phyloP scores from a whole-genome alignment of 208 protist genomes.

The Naegleria fowleri region DNA sequence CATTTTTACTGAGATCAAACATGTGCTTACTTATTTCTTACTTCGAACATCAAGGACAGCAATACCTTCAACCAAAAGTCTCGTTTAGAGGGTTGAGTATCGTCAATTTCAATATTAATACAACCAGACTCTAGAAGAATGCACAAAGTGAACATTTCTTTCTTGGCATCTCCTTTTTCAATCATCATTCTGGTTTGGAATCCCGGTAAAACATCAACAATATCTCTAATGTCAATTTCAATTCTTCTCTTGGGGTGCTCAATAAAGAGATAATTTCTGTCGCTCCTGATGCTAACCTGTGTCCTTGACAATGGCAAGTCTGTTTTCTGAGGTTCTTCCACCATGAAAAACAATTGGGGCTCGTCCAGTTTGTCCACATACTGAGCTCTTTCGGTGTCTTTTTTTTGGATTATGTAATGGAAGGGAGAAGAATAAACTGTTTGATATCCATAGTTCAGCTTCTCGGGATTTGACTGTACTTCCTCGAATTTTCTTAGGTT shows the following conservation, averaged over 20 bases:
- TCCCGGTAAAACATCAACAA: neutral
- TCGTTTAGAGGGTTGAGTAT: neutral
- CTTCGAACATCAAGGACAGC: neutral
- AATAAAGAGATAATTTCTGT: neutral
- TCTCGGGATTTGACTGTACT: neutral
- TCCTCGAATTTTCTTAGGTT: neutral
- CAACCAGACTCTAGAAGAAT: neutral
- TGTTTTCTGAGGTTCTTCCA: neutral
- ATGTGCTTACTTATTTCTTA: neutral
- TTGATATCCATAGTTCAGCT: neutral
- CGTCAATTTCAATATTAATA: neutral
- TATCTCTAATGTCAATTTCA: neutral
- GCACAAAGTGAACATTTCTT: neutral
- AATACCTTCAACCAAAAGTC: neutral
- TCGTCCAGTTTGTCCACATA: neutral
- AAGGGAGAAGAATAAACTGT: neutral
- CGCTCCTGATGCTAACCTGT: neutral
- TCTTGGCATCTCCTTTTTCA: neutral
- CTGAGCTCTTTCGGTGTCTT: neutral
- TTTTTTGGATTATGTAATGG: neutral
- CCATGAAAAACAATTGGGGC: neutral
- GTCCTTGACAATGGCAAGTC: neutral
- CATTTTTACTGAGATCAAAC: too few relatives aligned
- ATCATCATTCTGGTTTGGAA: neutral
- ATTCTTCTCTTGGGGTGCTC: neutral